Evolutionary conservation across 2,329 filamentous ascomycete species (phyloP).

Genomic region (Colletotrichum musae): DNA sequence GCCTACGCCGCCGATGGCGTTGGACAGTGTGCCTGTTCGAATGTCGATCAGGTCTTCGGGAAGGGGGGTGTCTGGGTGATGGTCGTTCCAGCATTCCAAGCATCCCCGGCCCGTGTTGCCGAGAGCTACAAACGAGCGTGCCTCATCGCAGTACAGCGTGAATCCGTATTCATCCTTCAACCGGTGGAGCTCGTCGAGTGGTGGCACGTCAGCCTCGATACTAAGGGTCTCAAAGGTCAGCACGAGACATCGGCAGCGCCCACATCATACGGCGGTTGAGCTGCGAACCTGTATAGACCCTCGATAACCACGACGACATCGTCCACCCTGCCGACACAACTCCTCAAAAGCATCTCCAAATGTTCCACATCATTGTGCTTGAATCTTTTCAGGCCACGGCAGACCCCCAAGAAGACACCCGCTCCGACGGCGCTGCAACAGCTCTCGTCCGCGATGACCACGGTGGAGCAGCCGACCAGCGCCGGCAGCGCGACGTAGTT

Average conservation of each 20-base stretch:
- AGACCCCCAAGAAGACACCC: conserved; percentile 31
- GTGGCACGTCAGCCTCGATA: conserved; percentile 13
- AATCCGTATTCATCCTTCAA: conserved; percentile 38
- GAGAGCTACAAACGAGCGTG: conserved; percentile 39
- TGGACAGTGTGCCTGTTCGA: conserved; percentile 40
- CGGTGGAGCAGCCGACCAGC: conserved; percentile 22
- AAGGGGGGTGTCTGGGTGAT: conserved; percentile 18
- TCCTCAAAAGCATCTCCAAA: conserved; percentile 27
- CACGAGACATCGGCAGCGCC: accelerated
- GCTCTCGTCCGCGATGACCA: conserved; percentile 36
- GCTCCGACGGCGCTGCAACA: conserved; percentile 42
- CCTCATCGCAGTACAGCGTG: conserved; percentile 41
- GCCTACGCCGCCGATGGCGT: conserved; percentile 38
- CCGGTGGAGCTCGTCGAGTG: background rate
- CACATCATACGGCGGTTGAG: background rate
- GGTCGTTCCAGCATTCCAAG: conserved; percentile 41
- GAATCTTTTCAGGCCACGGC: conserved; percentile 24
- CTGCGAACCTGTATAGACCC: conserved; percentile 33
- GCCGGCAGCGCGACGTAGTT: conserved; percentile 40
- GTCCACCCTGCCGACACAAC: conserved; percentile 8
- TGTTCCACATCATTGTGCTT: conserved; percentile 31
- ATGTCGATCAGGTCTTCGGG: conserved; percentile 40
- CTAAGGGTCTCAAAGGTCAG: background rate
- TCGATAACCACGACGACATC: conserved; percentile 32
- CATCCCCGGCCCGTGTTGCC: conserved; percentile 40